A percentile compares a stretch with the other conserved stretches of the same genome.
These are phyloP conservation scores for Curvularia hawaiiensis DNA, from an alignment of 2,329 filamentous ascomycete genomes.

Conservation along the genomic window DNA sequence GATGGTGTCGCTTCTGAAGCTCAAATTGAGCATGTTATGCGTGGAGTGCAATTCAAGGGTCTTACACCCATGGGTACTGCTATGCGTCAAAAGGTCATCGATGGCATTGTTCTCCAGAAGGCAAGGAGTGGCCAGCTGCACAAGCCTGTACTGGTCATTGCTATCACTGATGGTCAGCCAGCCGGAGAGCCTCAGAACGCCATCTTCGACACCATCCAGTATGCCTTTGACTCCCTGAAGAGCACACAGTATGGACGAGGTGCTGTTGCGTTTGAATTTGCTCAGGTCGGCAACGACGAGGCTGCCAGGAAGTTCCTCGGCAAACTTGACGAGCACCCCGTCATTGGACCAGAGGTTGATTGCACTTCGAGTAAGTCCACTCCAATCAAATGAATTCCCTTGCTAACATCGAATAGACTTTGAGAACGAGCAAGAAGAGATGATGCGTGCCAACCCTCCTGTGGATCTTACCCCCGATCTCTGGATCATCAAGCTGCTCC, in stretches of 20 bases:
- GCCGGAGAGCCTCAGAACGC: constrained; percentile 64
- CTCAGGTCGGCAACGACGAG: constrained; percentile 71
- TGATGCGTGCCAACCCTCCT: constrained; percentile 65
- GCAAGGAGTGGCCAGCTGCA: constrained; percentile 59
- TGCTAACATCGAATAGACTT: constrained; percentile 55
- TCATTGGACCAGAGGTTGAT: constrained; percentile 66
- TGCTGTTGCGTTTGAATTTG: constrained; percentile 70
- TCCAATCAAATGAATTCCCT: neutral
- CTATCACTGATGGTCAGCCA: constrained; percentile 70
- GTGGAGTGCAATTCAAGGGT: constrained; percentile 66
- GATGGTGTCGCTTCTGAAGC: constrained; percentile 63
- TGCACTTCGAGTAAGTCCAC: constrained; percentile 68
- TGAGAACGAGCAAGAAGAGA: constrained; percentile 70
- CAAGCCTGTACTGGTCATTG: constrained; percentile 69
- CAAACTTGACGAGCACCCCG: constrained; percentile 67
- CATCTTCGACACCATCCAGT: constrained; percentile 63
- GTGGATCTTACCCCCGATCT: constrained; percentile 68
- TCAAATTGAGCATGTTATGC: constrained; percentile 64
- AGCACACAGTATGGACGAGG: constrained; percentile 58
- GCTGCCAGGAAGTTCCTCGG: constrained; percentile 67
- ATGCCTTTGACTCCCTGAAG: constrained; percentile 58
- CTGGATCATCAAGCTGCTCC: constrained; percentile 70
- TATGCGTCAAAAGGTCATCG: constrained; percentile 66
- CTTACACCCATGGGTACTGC: constrained; percentile 70
- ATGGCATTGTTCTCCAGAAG: constrained; percentile 62